Percentiles rank a stretch among this genome's conserved stretches.
Conservation (phyloP, 2,329 filamentous ascomycete species). For the Endocalyx cinctus region DNA sequence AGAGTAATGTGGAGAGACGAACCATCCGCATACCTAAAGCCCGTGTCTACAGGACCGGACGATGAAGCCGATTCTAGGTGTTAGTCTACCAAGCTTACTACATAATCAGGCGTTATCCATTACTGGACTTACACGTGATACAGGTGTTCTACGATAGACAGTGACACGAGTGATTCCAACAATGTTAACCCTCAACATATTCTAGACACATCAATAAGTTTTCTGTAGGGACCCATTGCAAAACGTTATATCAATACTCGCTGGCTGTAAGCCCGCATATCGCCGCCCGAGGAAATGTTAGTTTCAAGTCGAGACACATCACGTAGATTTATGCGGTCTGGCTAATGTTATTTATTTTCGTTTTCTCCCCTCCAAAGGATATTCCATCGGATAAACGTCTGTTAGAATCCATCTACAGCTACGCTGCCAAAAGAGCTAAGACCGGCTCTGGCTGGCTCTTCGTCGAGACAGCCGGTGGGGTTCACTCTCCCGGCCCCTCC, state of each 20-base stretch:
- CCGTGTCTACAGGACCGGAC: slow-evolving; percentile 70
- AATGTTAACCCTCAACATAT: too few species aligned
- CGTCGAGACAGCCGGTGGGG: slow-evolving; percentile 77
- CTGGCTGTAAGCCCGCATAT: slow-evolving; percentile 75
- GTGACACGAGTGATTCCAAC: too few species aligned
- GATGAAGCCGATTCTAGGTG: slow-evolving; percentile 69
- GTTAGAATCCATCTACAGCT: slow-evolving; percentile 41
- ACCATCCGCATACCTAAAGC: slow-evolving; percentile 66
- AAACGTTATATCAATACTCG: slow-evolving; percentile 67
- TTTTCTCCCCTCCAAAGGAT: slow-evolving; percentile 29
- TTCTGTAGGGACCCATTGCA: slow-evolving; percentile 41
- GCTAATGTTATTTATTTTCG: slow-evolving; percentile 2
- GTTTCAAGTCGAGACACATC: too few species aligned
- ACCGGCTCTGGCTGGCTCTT: slow-evolving; percentile 55
- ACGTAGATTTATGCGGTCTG: too few species aligned
- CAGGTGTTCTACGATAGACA: too few species aligned
- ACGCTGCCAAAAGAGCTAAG: slow-evolving; percentile 38
- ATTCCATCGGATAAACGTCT: slow-evolving; percentile 48
- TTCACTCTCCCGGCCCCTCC: slow-evolving; percentile 73
- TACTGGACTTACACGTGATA: too few species aligned
- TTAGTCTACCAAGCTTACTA: slow-evolving; percentile 14
- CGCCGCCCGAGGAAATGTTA: slow-evolving; percentile 52
- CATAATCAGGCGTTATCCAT: slow-evolving; percentile 1
- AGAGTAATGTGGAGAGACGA: slow-evolving; percentile 40
- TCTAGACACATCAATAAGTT: slow-evolving; percentile 59